Evolutionary conservation across 1,139 yeast genomes (phyloP).

Genomic region (Suhomyces bolitotheri): DNA sequence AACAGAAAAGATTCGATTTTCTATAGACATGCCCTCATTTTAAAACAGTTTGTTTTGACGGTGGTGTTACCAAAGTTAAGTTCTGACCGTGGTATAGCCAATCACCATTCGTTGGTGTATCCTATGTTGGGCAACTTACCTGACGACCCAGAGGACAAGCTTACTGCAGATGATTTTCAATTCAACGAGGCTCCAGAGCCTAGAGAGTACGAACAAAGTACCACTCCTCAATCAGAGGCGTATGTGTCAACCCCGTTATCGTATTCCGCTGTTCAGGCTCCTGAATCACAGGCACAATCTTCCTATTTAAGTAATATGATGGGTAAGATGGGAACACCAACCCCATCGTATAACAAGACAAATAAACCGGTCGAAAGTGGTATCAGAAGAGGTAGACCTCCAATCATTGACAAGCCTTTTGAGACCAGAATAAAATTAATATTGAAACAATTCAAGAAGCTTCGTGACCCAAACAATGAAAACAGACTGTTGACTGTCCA

Average conservation of each 20-base stretch:
- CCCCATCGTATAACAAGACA: slow-evolving; percentile 13
- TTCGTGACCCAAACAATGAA: slow-evolving; percentile 53
- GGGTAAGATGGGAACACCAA: slow-evolving; percentile 6
- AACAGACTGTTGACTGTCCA: slow-evolving; percentile 52
- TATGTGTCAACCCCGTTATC: slow-evolving; percentile 11
- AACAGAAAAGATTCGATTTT: slow-evolving; percentile 70
- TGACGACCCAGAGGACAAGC: slow-evolving; percentile 39
- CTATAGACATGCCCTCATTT: slow-evolving; percentile 67
- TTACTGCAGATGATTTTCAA: slow-evolving; percentile 14
- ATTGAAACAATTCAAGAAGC: slow-evolving; percentile 75
- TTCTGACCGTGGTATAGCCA: slow-evolving; percentile 40
- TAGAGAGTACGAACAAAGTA: slow-evolving; percentile 9
- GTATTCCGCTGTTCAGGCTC: slow-evolving; percentile 4
- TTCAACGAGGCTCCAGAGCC: slow-evolving; percentile 11
- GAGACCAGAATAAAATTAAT: slow-evolving; percentile 89
- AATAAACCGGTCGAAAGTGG: slow-evolving; percentile 51
- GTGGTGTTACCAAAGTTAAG: slow-evolving; percentile 56
- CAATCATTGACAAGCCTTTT: slow-evolving; percentile 90
- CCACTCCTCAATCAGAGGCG: slow-evolving; percentile 13
- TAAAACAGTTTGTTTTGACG: slow-evolving; percentile 62
- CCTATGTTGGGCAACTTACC: slow-evolving; percentile 80
- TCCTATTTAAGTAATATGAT: slow-evolving; percentile 4
- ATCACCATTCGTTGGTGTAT: slow-evolving; percentile 49
- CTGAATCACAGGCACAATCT: slow-evolving; percentile 3
- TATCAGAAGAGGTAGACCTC: slow-evolving; percentile 89